Conservation (phyloP, 2,329 filamentous ascomycete species). For the Hymenoscyphus repandus region DNA sequence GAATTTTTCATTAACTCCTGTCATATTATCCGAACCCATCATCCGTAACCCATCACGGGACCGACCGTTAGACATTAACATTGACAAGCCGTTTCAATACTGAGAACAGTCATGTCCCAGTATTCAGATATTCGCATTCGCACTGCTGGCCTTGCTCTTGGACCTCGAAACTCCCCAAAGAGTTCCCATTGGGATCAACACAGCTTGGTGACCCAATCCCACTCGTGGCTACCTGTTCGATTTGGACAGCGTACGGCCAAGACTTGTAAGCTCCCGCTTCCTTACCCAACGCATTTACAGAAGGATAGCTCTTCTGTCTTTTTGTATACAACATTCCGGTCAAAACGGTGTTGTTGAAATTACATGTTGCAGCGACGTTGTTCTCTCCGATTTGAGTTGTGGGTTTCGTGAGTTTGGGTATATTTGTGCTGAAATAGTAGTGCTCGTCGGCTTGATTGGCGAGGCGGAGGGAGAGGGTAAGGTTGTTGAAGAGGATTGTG, state of each 20-base stretch:
- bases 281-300: conserved; percentile 26
- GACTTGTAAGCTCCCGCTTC: conserved; percentile 30
- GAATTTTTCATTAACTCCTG: too few relatives aligned
- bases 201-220: conserved; percentile 50
- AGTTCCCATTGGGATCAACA: conserved; percentile 35
- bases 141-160: conserved; percentile 14
- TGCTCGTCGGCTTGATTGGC: conserved; percentile 45
- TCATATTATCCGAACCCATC: too few relatives aligned
- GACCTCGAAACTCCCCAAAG: conserved; percentile 36
- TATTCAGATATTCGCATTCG: conserved; percentile 27
- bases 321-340: conserved; percentile 57
- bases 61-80: too few relatives aligned
- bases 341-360: conserved; percentile 51
- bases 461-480: conserved; percentile 45
- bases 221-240: conserved; percentile 46
- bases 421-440: conserved; percentile 50
- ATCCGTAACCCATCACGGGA: too few relatives aligned
- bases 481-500: conserved; percentile 49
- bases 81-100: too few relatives aligned
- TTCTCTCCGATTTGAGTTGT: conserved; percentile 37
- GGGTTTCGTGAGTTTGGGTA: conserved; percentile 49
- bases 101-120: conserved; percentile 8
- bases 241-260: conserved; percentile 56
- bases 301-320: conserved; percentile 36
- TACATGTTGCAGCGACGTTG: conserved; percentile 48